Evolutionary conservation across 768 basidiomycete species (phyloP), one percentile per base, ranked within the genome.

Genomic region (Russula virescens): DNA sequence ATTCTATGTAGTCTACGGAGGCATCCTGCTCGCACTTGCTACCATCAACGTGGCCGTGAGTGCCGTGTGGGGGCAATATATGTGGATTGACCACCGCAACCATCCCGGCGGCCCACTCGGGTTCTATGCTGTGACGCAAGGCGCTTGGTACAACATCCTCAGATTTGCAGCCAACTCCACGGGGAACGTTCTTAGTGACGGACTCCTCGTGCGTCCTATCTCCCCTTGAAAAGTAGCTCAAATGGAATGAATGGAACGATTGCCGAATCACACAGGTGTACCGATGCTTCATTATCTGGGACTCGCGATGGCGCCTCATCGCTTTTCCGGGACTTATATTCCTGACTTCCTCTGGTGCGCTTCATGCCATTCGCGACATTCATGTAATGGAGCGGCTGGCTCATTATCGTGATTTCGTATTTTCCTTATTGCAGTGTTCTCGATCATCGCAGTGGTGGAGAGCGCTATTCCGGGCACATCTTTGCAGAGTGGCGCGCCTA

Each of bases 41-140:
- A 72, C 72, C 23, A 68, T 73, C 53, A 68, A 67, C 48, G 67
- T 71, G 56, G 62, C 67, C 34, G 64, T 66, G 1, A 69, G 73
- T n/a, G 66, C 64, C 16, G 70, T 71, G 35, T 73, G 68, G 55
- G 8, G 10, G 6, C 38, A 38, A 14, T 11, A 9, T 11, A 38
- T 38, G 38, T 38, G 38, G 38, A 38, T 38, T 14, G 38, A 38
- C 38, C 38, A 38, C 13, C 38, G 38, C 38, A 38, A 38, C 10
- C 13, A 38, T 38, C 38, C 38, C 38, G 38, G 38, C 10, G 38
- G 38, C 10, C 38, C 38, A 11, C 10, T 11, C 38, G 69, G 62
- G 56, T 64, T 58, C 71, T 72, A 68, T 74, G 68, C 68, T 71
- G 73, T 47, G 66, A 47, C 67, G 40, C 46, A 55, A 38, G 5